Evolutionary conservation across 2,329 filamentous ascomycete species (phyloP).

Genomic region (Helotiales sp.): DNA sequence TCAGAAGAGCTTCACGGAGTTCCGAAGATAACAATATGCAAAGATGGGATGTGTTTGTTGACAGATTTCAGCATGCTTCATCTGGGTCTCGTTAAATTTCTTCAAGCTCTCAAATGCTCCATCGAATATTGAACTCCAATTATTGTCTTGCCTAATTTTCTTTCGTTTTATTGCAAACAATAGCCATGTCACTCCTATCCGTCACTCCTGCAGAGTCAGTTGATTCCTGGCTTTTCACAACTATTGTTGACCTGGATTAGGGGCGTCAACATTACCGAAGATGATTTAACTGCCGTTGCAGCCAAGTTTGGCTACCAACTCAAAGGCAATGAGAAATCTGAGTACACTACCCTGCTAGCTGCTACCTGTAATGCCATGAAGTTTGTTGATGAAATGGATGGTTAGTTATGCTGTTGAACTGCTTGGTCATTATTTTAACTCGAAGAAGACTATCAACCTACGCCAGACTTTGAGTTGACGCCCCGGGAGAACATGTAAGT

Average conservation of each 20-base stretch:
- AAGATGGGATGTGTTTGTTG: constrained; percentile 2
- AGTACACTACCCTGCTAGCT: constrained; percentile 23
- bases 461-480: constrained; percentile 13
- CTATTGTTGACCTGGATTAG: constrained; percentile 4
- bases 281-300: constrained; percentile 19
- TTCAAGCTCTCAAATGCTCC: not conserved
- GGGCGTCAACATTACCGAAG: constrained; percentile 20
- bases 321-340: constrained; percentile 21
- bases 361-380: constrained; percentile 25
- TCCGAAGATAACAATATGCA: constrained; percentile 7
- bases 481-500: constrained; percentile 22
- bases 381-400: constrained; percentile 24
- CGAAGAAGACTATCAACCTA: constrained; percentile 23
- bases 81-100: too few relatives aligned
- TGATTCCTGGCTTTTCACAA: not conserved
- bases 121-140: too few relatives aligned
- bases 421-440: not conserved
- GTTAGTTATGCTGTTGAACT: not conserved
- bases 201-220: constrained; percentile 23
- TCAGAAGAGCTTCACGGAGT: constrained; percentile 1
- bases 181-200: constrained; percentile 23
- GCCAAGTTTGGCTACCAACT: constrained; percentile 24
- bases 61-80: too few relatives aligned
- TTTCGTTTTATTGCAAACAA: too few relatives aligned
- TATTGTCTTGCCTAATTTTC: too few relatives aligned